Evolutionary conservation across 805 yeast species (phyloP).

Genomic region (Candida peoriensis): DNA sequence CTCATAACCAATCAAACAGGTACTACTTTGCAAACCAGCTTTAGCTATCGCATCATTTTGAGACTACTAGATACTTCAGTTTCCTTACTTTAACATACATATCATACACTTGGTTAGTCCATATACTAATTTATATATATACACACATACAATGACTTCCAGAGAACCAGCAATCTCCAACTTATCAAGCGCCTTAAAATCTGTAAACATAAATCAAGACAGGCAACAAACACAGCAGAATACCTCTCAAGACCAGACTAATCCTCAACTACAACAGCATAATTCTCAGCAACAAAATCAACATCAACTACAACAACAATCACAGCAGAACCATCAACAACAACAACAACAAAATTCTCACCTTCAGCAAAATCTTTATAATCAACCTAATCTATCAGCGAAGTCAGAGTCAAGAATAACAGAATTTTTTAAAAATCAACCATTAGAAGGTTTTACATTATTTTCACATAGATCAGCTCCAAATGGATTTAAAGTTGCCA

Average conservation of each 20-base stretch:
- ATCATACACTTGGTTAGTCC: too few species aligned
- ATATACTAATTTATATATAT: too few species aligned
- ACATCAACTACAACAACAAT: slow-evolving; percentile 3
- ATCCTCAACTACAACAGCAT: slow-evolving; percentile 5
- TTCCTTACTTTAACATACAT: too few species aligned
- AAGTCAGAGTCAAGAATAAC: slow-evolving; percentile 55
- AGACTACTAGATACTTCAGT: too few species aligned
- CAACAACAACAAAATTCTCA: slow-evolving; percentile 26
- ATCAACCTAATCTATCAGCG: slow-evolving; percentile 34
- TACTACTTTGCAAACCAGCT: too few species aligned
- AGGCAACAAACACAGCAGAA: slow-evolving; percentile 7
- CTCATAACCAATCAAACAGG: too few species aligned
- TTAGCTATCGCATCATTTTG: too few species aligned
- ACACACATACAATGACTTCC: background rate
- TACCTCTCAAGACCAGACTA: too few species aligned
- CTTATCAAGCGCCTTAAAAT: slow-evolving; percentile 2
- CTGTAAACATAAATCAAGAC: slow-evolving; percentile 1
- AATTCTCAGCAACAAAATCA: slow-evolving; percentile 2
- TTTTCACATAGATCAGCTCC: slow-evolving; percentile 89
- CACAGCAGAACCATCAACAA: slow-evolving; percentile 3
- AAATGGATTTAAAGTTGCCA: slow-evolving; percentile 94
- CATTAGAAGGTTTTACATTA: slow-evolving; percentile 76
- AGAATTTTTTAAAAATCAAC: slow-evolving; percentile 69
- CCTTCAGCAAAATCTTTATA: slow-evolving; percentile 8
- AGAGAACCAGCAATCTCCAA: slow-evolving; percentile 7